Evolutionary conservation across 1,284 basidiomycete species (phyloP).

Genomic region (Cryptococcus sp.): DNA sequence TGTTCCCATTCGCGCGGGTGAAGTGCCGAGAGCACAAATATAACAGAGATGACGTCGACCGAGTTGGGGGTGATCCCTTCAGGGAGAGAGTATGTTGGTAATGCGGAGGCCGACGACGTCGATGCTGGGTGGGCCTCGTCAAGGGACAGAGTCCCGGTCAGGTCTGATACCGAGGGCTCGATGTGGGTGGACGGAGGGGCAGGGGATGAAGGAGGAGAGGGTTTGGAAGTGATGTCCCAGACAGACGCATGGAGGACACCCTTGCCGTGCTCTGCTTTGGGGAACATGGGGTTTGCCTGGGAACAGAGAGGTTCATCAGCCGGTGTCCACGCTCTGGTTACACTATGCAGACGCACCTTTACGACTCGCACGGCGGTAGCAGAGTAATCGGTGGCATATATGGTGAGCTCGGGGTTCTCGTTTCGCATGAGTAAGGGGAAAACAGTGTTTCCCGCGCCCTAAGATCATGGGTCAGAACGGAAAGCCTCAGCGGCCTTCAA

Average conservation of each 20-base stretch:
- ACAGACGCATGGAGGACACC: conserved; percentile 67
- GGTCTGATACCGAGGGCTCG: background rate
- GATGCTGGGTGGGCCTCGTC: background rate
- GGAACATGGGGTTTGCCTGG: conserved; percentile 64
- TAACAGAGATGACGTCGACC: conserved; percentile 85
- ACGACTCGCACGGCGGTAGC: conserved; percentile 87
- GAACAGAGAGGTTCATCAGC: background rate
- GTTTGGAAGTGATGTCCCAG: conserved; percentile 79
- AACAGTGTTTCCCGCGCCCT: conserved; percentile 88
- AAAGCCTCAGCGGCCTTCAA: background rate
- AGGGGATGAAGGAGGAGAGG: conserved; percentile 22
- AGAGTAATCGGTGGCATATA: conserved; percentile 88
- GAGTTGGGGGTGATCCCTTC: conserved; percentile 61
- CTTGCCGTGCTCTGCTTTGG: conserved; percentile 62
- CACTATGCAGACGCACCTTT: conserved; percentile 55
- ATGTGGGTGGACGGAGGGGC: background rate
- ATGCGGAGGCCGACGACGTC: background rate
- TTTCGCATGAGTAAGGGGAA: conserved; percentile 84
- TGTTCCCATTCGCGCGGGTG: conserved; percentile 89
- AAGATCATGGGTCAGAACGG: background rate
- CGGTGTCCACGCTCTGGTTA: background rate
- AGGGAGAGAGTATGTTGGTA: conserved; percentile 56
- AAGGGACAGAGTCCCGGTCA: background rate
- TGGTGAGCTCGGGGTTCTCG: conserved; percentile 68
- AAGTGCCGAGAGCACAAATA: conserved; percentile 92